Percentiles rank a stretch among this genome's conserved stretches.
phyloP scores from a whole-genome alignment of 345 rosid genomes.

The Lenwebbia sp. region DNA sequence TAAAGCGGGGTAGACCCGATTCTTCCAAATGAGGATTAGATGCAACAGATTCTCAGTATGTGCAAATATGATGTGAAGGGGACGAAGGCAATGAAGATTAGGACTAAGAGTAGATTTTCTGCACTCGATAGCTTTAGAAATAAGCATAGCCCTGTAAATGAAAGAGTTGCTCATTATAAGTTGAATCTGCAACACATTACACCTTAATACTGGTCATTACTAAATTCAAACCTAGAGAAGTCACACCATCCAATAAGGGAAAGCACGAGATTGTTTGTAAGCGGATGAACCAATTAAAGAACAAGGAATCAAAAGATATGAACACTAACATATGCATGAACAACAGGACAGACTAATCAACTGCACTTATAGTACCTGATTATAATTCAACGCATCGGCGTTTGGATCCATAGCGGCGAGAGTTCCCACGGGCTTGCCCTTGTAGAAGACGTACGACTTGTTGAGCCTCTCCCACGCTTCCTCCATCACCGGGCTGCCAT shows the following conservation, averaged over 20 bases:
- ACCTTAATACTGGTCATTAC: not conserved
- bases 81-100: not conserved
- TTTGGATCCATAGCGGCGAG: conserved; percentile 38
- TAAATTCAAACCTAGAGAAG: not conserved
- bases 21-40: not conserved
- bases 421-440: conserved; percentile 38
- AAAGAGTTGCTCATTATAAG: not conserved
- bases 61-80: not conserved
- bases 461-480: conserved; percentile 41
- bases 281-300: not conserved
- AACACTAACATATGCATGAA: not conserved
- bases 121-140: not conserved
- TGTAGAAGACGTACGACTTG: conserved; percentile 25
- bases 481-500: conserved; percentile 24
- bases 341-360: not conserved
- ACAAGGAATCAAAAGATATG: not conserved
- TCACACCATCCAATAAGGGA: not conserved
- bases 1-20: not conserved
- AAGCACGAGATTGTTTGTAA: not conserved
- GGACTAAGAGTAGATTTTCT: not conserved
- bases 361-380: conserved; percentile 19
- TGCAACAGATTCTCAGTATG: not conserved
- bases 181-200: not conserved
- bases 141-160: not conserved
- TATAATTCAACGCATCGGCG: conserved; percentile 35